Evolutionary conservation across 2,329 filamentous ascomycete genomes (phyloP), one percentile per base, ranked within the genome.

Genomic region (Cladosporium colombiae): DNA sequence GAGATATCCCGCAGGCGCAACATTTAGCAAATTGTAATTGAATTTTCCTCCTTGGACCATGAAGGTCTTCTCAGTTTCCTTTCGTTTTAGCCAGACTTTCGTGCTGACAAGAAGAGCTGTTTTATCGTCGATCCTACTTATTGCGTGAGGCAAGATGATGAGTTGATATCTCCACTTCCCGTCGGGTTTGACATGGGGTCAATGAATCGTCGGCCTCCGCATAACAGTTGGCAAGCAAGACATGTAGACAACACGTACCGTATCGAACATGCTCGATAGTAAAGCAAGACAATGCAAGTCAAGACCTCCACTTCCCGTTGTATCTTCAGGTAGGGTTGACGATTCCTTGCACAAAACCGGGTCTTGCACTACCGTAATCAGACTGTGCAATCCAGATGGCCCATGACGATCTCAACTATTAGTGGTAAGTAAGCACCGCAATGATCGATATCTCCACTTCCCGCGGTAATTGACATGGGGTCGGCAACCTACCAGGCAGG

Each of bases 1-100:
- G 72, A 71, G 50, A 83, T 78, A 33, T 31, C 50, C 50, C 50
- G 50, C 50, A 53, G 29, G 37, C 37, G 37, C 37, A 44, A n/a
- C 6, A n/a, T n/a, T 8, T n/a, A n/a, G 29, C 23, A 27, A 31
- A 35, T 53, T 53, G 50, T 53, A 31, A 53, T 53, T 50, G 18
- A 44, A 44, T 25, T 52, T 53, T 31, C 27, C 35, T 18, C 35
- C 35, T 40, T 31, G 25, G 10, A 53, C 2, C 16, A 53, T 31
- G 16, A 3, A 29, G 5, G 29, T 7, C 8, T 25, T 50, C 23
- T 25, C 14, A 18, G 14, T 2, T 40, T 40, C 35, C 16, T 23
- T 14, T 25, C 25, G 14, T 31, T 53, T 53, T 53, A 33, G 25
- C 50, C 50, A 53, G 23, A 53, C 27, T 53, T 44, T n/a, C 10